A percentile compares a stretch with the other conserved stretches of the same genome.
phyloP scores from a whole-genome alignment of 345 rosid genomes.

The Gossypium stocksii region DNA sequence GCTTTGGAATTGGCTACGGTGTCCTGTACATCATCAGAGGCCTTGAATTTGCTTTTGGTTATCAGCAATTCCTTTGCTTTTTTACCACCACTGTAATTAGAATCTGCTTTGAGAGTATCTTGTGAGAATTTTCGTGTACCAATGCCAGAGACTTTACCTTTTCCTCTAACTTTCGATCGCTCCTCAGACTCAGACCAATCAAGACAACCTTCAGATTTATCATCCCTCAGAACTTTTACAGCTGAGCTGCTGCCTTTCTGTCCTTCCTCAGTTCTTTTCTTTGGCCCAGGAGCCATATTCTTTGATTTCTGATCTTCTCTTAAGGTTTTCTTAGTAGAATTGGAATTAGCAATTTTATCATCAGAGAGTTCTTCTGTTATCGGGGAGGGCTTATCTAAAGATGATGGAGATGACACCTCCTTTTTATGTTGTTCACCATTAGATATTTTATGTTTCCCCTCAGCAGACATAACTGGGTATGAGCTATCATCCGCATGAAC shows the following conservation, averaged over 20 bases:
- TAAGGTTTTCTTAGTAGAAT: conserved; percentile 27
- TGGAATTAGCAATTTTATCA: conserved; percentile 28
- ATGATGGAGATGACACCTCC: conserved; percentile 27
- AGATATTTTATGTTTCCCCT: conserved; percentile 35
- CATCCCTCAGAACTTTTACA: conserved; percentile 29
- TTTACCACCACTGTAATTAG: conserved; percentile 26
- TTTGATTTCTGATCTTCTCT: conserved; percentile 41
- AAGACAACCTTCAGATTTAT: conserved; percentile 21
- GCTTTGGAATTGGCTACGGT: conserved; percentile 23
- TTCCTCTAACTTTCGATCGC: conserved; percentile 36
- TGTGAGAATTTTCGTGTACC: conserved; percentile 23
- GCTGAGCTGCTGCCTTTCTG: conserved; percentile 27
- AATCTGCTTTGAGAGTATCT: conserved; percentile 31
- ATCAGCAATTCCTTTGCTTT: conserved; percentile 31
- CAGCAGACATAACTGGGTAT: conserved; percentile 32
- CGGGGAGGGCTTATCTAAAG: conserved; percentile 26
- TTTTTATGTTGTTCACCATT: conserved; percentile 33
- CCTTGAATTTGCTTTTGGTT: conserved; percentile 30
- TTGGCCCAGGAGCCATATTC: conserved; percentile 27
- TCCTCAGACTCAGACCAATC: conserved; percentile 27
- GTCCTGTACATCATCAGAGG: conserved; percentile 27
- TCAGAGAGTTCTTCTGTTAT: conserved; percentile 35
- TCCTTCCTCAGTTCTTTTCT: conserved; percentile 35
- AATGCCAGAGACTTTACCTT: conserved; percentile 28
- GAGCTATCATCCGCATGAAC: conserved; percentile 31